Evolutionary conservation across 2,329 filamentous ascomycete genomes (phyloP).

Genomic region (Didymella arachidicola): DNA sequence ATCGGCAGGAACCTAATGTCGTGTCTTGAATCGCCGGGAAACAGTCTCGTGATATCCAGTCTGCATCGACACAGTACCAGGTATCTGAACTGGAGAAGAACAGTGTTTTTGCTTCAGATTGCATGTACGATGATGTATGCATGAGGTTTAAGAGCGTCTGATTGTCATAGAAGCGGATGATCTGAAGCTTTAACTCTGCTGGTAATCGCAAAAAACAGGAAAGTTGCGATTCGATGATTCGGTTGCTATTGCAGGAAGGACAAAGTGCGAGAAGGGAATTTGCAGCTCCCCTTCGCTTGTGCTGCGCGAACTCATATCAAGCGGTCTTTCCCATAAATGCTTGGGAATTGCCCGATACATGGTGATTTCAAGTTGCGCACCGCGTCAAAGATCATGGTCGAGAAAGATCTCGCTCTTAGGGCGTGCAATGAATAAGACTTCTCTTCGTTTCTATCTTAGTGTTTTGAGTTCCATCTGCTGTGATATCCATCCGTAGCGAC

Average conservation of each 20-base stretch:
- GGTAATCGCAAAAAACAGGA: constrained; percentile 12
- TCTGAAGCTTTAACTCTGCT: constrained; percentile 21
- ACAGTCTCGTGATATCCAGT: constrained; percentile 22
- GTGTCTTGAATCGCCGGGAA: constrained; percentile 11
- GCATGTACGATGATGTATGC: constrained; percentile 19
- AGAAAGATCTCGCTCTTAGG: too few species aligned
- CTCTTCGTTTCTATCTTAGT: too few species aligned
- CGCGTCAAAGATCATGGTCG: too few species aligned
- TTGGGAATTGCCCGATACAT: constrained; percentile 10
- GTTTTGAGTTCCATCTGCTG: too few species aligned
- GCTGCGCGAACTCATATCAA: constrained; percentile 4
- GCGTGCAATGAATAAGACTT: too few species aligned
- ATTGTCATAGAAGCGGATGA: constrained; percentile 21
- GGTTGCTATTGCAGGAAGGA: not conserved
- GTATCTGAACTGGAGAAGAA: constrained; percentile 19
- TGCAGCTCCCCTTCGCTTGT: constrained; percentile 8
- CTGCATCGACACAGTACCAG: constrained; percentile 18
- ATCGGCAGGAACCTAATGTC: not conserved
- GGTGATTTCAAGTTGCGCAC: too few species aligned
- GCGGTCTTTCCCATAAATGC: constrained; percentile 1
- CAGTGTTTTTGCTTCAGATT: constrained; percentile 18
- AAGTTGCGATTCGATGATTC: not conserved
- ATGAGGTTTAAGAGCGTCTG: constrained; percentile 28
- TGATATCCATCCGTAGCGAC: too few species aligned
- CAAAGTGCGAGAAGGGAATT: constrained; percentile 4